A percentile compares a stretch with the other conserved stretches of the same genome.
These are phyloP conservation scores for Ophiostoma pallidulum DNA, from an alignment of 2,329 filamentous ascomycete species.

Conservation along the genomic window DNA sequence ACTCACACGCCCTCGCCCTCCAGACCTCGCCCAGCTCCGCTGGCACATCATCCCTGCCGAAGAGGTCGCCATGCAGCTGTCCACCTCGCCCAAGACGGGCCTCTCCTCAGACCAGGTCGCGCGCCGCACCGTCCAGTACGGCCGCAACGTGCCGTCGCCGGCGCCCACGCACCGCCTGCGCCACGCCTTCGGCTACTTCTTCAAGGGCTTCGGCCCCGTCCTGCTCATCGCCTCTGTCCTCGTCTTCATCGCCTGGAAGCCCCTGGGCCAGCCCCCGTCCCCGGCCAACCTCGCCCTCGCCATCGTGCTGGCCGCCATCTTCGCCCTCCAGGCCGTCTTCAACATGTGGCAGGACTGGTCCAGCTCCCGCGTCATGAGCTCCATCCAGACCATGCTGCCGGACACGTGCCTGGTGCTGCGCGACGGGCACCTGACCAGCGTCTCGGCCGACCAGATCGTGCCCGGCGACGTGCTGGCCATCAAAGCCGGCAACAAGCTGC, in stretches of 20 bases:
- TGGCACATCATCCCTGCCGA: conserved; percentile 55
- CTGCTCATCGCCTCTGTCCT: conserved; percentile 59
- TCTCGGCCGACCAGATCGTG: conserved; percentile 50
- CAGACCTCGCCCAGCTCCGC: conserved; percentile 53
- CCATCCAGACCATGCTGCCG: conserved; percentile 72
- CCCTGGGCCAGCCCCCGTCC: conserved; percentile 60
- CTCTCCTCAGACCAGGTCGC: conserved; percentile 50
- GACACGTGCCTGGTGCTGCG: conserved; percentile 59
- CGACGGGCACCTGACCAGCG: conserved; percentile 35
- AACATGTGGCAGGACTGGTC: conserved; percentile 68
- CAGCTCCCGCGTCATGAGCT: conserved; percentile 66
- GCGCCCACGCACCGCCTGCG: conserved; percentile 51
- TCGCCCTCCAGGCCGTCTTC: conserved; percentile 59
- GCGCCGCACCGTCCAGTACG: conserved; percentile 48
- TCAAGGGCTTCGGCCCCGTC: conserved; percentile 66
- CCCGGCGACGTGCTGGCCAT: conserved; percentile 62
- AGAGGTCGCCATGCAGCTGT: conserved; percentile 51
- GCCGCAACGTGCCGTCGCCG: conserved; percentile 56
- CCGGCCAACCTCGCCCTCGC: conserved; percentile 62
- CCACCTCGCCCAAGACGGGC: conserved; percentile 45
- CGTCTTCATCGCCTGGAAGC: conserved; percentile 69
- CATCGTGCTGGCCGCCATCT: conserved; percentile 63
- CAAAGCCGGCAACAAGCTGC: conserved; percentile 63
- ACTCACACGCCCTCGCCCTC: no score
- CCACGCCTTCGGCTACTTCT: conserved; percentile 60